These are phyloP conservation scores for Centaurea solstitialis DNA, from an alignment of 129 eudicot genomes.

Conservation along the genomic window DNA sequence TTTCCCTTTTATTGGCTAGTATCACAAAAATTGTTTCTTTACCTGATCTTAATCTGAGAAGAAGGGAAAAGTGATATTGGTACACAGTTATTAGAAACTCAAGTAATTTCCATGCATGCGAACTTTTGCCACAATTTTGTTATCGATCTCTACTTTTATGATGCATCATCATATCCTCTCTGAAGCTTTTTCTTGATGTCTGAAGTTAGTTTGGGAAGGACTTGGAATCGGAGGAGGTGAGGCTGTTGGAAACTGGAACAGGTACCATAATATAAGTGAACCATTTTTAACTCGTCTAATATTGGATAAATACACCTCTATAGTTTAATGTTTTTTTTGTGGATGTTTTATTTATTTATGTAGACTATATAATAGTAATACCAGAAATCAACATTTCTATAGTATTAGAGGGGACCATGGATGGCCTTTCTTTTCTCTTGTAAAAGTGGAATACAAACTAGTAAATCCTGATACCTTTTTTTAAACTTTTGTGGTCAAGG, in stretches of 20 bases:
- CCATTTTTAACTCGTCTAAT: not conserved
- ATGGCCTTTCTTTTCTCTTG: not conserved
- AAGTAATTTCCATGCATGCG: not conserved
- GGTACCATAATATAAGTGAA: slow-evolving; percentile 40
- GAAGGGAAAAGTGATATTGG: not conserved
- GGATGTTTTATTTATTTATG: not conserved
- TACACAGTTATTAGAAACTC: not conserved
- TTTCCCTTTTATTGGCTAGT: not conserved
- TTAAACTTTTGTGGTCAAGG: not conserved
- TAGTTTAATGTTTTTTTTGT: not conserved
- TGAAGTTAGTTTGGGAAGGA: slow-evolving; percentile 94
- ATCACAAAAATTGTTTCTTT: not conserved
- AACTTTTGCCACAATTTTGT: not conserved
- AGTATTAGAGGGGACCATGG: not conserved
- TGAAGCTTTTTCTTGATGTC: slow-evolving; percentile 17
- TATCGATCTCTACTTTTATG: not conserved
- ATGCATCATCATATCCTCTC: not conserved
- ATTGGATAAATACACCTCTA: not conserved
- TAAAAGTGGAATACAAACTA: not conserved
- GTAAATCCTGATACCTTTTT: not conserved
- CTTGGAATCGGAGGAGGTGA: slow-evolving; percentile 84
- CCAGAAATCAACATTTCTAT: not conserved
- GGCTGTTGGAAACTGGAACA: slow-evolving; percentile 81
- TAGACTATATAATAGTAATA: not conserved
- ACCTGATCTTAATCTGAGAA: not conserved